Evolutionary conservation across 2,329 filamentous ascomycete species (phyloP).

Genomic region (Epichloe sibirici): DNA sequence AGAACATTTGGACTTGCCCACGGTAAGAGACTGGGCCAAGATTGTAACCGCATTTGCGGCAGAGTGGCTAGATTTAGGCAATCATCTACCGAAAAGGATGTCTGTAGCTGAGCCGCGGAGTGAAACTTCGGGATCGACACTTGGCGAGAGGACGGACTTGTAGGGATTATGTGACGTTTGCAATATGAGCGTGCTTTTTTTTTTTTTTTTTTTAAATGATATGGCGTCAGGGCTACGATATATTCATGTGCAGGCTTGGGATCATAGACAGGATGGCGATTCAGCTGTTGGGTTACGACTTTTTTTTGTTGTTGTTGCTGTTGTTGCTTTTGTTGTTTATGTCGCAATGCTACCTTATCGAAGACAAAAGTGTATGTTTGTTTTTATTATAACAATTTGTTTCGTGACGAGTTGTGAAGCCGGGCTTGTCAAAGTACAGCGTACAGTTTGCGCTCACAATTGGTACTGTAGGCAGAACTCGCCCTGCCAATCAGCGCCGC

Average conservation of each 20-base stretch:
- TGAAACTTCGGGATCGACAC: slow-evolving; percentile 11
- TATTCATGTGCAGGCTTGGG: too few species aligned
- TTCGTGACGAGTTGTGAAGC: too few species aligned
- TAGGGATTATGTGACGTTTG: neutral
- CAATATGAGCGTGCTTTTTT: neutral
- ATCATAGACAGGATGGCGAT: neutral
- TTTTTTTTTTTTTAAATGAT: neutral
- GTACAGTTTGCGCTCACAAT: slow-evolving; percentile 1
- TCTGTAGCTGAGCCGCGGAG: slow-evolving; percentile 15
- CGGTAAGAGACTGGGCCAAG: slow-evolving; percentile 76
- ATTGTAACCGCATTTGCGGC: slow-evolving; percentile 74
- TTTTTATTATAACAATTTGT: too few species aligned
- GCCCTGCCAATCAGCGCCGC: slow-evolving; percentile 9
- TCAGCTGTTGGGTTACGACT: too few species aligned
- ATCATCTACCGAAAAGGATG: slow-evolving; percentile 20
- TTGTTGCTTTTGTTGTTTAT: too few species aligned
- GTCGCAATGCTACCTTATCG: too few species aligned
- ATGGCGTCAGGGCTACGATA: neutral
- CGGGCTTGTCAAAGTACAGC: neutral
- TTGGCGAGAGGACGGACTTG: slow-evolving; percentile 22
- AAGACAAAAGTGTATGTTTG: too few species aligned
- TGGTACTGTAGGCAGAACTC: neutral
- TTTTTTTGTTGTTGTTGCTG: too few species aligned
- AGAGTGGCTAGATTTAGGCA: slow-evolving; percentile 77
- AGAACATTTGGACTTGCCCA: slow-evolving; percentile 67